Evolutionary conservation across 257 asterid genomes (phyloP), one percentile per base, ranked within the genome.

Genomic region (Anisodus tanguticus): DNA sequence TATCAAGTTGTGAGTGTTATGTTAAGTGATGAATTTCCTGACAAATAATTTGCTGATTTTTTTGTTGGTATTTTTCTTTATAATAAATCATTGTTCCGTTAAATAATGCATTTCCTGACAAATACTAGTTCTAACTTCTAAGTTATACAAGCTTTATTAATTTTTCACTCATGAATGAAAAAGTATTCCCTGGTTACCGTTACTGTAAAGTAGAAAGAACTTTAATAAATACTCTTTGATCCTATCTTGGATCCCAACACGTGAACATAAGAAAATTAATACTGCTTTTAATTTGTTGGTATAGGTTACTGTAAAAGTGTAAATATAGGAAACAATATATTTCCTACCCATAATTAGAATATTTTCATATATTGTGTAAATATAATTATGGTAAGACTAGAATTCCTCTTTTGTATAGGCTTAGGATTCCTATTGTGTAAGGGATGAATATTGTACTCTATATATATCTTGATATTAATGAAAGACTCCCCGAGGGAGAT

Each of bases 221-320:
- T 19, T 72, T 72, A 26, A 72, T 13, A 67, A 67, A 67, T 35
- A n/a, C 80, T 45, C 43, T 74, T 74, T 49, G 13, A 74, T 74
- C 1, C 39, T 47, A 7, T 19, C 10, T 1, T 74, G 60, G 80
- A 74, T 49, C n/a, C 41, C 43, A 70, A 72, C 41, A 19, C 19
- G 60, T 47, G 19, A 47, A 43, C 58, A 71, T n/a, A 45, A 45
- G 35, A 72, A 49, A 11, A 39, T n/a, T 31, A 31, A 31, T 31
- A 31, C 35, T 1, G 2, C 35, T 31, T 31, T 31, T 31, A 31
- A 31, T 72, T 47, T 45, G 9, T 72, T 17, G 64, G 31, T 59
- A 9, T 5, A 16, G 64, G 64, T 59, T n/a, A n/a, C n/a, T n/a
- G n/a, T n/a, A n/a, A n/a, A n/a, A n/a, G n/a, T n/a, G n/a, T n/a